Conservation (phyloP, 1,284 basidiomycete genomes). For the Melampsora abietis-canadensis region DNA sequence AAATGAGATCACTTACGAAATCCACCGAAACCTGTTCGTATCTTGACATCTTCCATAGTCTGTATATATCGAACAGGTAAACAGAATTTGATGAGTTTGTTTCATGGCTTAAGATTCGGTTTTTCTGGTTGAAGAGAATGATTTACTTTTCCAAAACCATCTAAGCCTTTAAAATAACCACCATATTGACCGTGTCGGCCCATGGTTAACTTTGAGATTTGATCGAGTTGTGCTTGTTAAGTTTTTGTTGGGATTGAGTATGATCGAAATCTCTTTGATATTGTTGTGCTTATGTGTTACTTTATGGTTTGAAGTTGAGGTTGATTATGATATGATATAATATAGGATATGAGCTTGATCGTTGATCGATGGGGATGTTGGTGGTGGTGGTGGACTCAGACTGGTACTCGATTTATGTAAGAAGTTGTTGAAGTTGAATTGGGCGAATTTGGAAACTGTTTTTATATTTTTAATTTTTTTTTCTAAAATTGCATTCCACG, state of each 20-base stretch:
- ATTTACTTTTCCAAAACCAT: slow-evolving; percentile 94
- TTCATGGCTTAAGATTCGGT: background rate
- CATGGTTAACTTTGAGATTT: slow-evolving; percentile 12
- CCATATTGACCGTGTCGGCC: slow-evolving; percentile 32
- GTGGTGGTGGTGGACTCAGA: too few species aligned
- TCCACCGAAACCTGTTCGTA: slow-evolving; percentile 89
- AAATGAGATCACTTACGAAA: slow-evolving; percentile 62
- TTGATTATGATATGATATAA: background rate
- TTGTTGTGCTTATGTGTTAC: background rate
- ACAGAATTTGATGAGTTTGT: background rate
- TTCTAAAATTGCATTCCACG: too few species aligned
- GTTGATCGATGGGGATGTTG: too few species aligned
- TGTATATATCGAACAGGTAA: slow-evolving; percentile 52
- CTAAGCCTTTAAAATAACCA: slow-evolving; percentile 59
- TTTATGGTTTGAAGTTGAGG: background rate
- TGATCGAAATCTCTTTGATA: background rate
- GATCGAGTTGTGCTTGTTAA: too few species aligned
- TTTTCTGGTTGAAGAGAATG: background rate
- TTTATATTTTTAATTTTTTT: too few species aligned
- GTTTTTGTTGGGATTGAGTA: too few species aligned
- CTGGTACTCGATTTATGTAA: too few species aligned
- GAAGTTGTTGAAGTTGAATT: too few species aligned
- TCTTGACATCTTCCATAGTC: slow-evolving; percentile 97
- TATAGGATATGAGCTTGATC: too few species aligned
- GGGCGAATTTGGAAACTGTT: too few species aligned